A percentile compares a stretch with the other conserved stretches of the same genome.
Conservation (phyloP, 352 stramenopile species). For the Globisporangium emineosum region DNA sequence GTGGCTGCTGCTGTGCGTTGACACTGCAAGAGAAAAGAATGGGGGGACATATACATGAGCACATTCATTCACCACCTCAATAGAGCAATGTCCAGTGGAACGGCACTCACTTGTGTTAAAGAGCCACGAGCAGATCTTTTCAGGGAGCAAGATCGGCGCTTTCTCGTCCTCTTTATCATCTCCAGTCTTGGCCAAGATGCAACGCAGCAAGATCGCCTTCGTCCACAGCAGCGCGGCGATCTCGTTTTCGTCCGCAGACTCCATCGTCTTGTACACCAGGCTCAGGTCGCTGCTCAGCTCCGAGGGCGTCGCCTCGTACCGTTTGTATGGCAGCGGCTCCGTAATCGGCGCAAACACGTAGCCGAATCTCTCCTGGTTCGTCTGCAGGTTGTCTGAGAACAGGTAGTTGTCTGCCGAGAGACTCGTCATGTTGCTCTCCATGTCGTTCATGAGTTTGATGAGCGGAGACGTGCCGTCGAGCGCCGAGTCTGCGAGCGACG, state of each 20-base stretch:
- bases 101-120: slow-evolving; percentile 68
- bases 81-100: neutral
- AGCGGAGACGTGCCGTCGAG: slow-evolving; percentile 32
- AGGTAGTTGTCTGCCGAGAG: slow-evolving; percentile 61
- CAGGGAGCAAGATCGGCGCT: slow-evolving; percentile 29
- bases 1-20: slow-evolving; percentile 60
- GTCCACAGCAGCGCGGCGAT: slow-evolving; percentile 63
- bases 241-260: slow-evolving; percentile 45
- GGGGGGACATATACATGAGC: neutral
- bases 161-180: neutral
- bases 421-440: slow-evolving; percentile 70
- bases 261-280: slow-evolving; percentile 64
- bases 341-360: slow-evolving; percentile 82
- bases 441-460: slow-evolving; percentile 61
- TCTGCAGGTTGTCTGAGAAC: slow-evolving; percentile 38
- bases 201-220: slow-evolving; percentile 65
- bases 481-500: slow-evolving; percentile 15
- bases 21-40: slow-evolving; percentile 41
- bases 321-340: slow-evolving; percentile 50
- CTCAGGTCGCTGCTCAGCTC: slow-evolving; percentile 54
- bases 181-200: slow-evolving; percentile 30
- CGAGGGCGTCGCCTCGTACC: slow-evolving; percentile 51
- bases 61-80: slow-evolving; percentile 3
- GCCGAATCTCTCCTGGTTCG: slow-evolving; percentile 69
- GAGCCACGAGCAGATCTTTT: slow-evolving; percentile 68